A percentile compares a stretch with the other conserved stretches of the same genome.
Conservation (phyloP, 2,329 filamentous ascomycete species). For the Rhynchosporium secalis region DNA sequence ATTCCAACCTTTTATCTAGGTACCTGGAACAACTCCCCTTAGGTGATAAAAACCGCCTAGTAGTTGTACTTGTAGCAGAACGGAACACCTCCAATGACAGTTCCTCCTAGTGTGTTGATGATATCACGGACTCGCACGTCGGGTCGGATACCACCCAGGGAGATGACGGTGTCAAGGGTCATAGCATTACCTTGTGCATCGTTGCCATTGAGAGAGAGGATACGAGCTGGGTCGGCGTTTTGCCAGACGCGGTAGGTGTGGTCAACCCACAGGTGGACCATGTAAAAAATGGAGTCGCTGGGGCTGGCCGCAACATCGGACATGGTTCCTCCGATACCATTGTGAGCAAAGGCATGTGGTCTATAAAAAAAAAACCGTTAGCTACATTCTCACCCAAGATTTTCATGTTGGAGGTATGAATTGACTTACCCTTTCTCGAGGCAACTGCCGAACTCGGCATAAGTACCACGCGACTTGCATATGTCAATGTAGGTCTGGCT, state of each 20-base stretch:
- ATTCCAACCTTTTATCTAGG: neutral
- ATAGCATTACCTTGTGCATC: conserved; percentile 14
- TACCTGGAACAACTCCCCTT: neutral
- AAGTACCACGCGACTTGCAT: conserved; percentile 20
- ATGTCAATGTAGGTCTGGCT: conserved; percentile 18
- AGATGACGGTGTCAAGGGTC: conserved; percentile 21
- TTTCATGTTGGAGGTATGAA: neutral
- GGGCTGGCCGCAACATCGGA: conserved; percentile 18
- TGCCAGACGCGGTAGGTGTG: conserved; percentile 25
- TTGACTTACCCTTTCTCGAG: conserved; percentile 20
- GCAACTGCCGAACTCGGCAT: conserved; percentile 21
- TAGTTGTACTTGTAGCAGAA: conserved; percentile 26
- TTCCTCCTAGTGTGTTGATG: conserved; percentile 21
- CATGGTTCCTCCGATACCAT: conserved; percentile 24
- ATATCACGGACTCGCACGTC: conserved; percentile 20
- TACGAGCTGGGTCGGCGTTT: conserved; percentile 14
- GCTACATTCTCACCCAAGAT: neutral
- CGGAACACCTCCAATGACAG: conserved; percentile 10
- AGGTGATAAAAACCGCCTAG: conserved; percentile 16
- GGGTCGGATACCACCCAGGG: conserved; percentile 18
- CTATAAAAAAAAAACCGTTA: conserved; percentile 5
- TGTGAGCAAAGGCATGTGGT: conserved; percentile 23
- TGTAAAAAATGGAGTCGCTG: conserved; percentile 22
- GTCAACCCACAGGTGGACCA: conserved; percentile 24
- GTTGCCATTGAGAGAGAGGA: conserved; percentile 19